phyloP scores from a whole-genome alignment of 1,284 basidiomycete genomes.

The Ceratobasidium sp. region DNA sequence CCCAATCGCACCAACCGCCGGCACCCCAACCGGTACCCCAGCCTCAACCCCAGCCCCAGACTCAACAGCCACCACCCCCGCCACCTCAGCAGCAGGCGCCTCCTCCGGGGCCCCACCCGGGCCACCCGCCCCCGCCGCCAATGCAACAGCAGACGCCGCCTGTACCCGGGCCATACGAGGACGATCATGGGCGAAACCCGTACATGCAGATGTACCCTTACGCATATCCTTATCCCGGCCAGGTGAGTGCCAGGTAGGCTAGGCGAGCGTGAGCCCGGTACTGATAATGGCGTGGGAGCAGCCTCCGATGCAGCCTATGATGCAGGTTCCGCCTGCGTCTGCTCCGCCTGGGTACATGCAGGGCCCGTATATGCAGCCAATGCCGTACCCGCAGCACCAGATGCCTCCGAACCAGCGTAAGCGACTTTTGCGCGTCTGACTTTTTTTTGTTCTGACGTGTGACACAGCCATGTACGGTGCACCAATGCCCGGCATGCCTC shows the following conservation, averaged over 20 bases:
- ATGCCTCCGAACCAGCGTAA: constrained; percentile 69
- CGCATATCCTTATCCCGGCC: constrained; percentile 77
- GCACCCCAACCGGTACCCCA: constrained; percentile 44
- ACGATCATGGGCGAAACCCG: constrained; percentile 58
- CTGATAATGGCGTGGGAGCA: constrained; percentile 28
- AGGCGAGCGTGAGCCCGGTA: no score
- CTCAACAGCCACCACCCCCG: constrained; percentile 54
- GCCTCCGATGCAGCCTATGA: constrained; percentile 67
- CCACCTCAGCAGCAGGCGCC: constrained; percentile 57
- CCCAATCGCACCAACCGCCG: constrained; percentile 64
- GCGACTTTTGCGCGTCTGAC: constrained; percentile 43
- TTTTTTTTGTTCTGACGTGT: constrained; percentile 22
- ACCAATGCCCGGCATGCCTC: constrained; percentile 83
- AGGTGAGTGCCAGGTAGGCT: constrained; percentile 60
- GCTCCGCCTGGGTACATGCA: constrained; percentile 80
- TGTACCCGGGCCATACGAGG: constrained; percentile 76
- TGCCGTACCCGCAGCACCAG: constrained; percentile 80
- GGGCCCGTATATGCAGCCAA: constrained; percentile 80
- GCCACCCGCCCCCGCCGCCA: constrained; percentile 24
- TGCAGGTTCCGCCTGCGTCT: constrained; percentile 73
- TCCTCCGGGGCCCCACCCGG: constrained; percentile 33
- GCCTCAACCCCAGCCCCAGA: constrained; percentile 31
- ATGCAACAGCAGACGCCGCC: constrained; percentile 43
- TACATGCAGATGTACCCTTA: constrained; percentile 71
- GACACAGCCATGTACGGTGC: constrained; percentile 78